These are phyloP conservation scores for Metarhizium anisopliae DNA, from an alignment of 2,329 filamentous ascomycete species.

Conservation along the genomic window DNA sequence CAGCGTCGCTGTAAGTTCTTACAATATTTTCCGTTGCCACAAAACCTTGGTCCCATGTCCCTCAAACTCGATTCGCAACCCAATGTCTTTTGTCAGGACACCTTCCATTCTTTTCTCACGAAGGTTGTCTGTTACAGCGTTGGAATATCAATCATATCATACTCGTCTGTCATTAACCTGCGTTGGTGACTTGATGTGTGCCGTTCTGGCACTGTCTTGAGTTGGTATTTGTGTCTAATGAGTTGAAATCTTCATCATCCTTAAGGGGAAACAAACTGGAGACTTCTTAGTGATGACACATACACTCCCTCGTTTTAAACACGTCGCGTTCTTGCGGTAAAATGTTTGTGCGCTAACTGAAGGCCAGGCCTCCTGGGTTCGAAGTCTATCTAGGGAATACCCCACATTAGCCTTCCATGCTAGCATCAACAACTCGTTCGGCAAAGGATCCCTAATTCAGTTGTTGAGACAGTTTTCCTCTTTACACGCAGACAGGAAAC, in stretches of 20 bases:
- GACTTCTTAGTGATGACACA: constrained; percentile 99
- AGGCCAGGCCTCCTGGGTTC: constrained; percentile 81
- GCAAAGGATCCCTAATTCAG: constrained; percentile 88
- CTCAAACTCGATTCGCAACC: constrained; percentile 23
- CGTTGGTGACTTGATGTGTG: constrained; percentile 54
- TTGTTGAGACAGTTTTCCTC: constrained; percentile 88
- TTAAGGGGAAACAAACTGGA: constrained; percentile 50
- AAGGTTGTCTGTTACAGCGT: constrained; percentile 96
- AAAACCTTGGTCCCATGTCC: not conserved
- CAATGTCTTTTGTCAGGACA: constrained; percentile 81
- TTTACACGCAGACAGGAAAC: constrained; percentile 82
- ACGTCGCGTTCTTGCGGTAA: not conserved
- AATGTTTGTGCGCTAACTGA: constrained; percentile 5
- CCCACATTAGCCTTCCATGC: constrained; percentile 94
- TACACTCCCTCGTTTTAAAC: constrained; percentile 37
- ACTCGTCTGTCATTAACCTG: constrained; percentile 25
- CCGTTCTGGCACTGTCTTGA: constrained; percentile 86
- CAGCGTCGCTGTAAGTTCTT: constrained; percentile 78
- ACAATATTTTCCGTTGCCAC: not conserved
- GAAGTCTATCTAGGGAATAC: constrained; percentile 77
- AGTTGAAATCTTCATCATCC: constrained; percentile 86
- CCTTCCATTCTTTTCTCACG: constrained; percentile 56
- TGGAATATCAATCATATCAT: constrained; percentile 74
- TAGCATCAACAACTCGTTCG: constrained; percentile 90
- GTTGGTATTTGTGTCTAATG: constrained; percentile 77